Conservation (phyloP, 2,329 filamentous ascomycete genomes). For the Colletotrichum sansevieriae region DNA sequence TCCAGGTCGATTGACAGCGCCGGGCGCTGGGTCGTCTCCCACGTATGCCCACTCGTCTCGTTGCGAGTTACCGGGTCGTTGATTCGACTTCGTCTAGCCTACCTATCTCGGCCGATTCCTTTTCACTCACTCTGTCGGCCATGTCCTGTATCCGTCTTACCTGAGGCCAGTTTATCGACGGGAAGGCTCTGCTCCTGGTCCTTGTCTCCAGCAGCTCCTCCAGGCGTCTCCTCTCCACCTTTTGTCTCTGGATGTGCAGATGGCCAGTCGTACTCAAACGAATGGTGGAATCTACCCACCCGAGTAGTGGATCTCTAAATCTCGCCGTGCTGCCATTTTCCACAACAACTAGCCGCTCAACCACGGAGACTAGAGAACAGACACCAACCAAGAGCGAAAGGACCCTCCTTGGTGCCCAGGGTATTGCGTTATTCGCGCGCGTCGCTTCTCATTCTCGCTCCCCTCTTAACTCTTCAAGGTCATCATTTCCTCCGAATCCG, state of each 20-base stretch:
- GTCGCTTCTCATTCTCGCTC: slow-evolving; percentile 25
- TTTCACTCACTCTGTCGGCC: slow-evolving; percentile 3
- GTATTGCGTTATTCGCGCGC: slow-evolving; percentile 42
- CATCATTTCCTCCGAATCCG: slow-evolving; percentile 17
- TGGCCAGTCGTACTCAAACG: slow-evolving; percentile 39
- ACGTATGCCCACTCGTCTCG: background rate
- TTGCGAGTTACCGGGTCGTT: slow-evolving; percentile 20
- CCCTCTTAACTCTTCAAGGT: slow-evolving; percentile 30
- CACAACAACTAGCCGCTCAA: slow-evolving; percentile 41
- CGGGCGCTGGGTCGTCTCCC: background rate
- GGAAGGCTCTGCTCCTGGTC: slow-evolving; percentile 36
- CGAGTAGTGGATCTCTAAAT: slow-evolving; percentile 39
- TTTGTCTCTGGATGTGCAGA: slow-evolving; percentile 40
- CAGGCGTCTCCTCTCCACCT: slow-evolving; percentile 36
- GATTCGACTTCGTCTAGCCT: slow-evolving; percentile 28
- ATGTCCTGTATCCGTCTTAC: background rate
- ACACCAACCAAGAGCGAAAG: slow-evolving; percentile 38
- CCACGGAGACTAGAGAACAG: slow-evolving; percentile 37
- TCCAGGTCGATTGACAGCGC: slow-evolving; percentile 2
- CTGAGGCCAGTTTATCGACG: slow-evolving; percentile 10
- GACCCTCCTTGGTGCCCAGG: slow-evolving; percentile 36
- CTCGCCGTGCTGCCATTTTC: slow-evolving; percentile 41
- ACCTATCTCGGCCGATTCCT: slow-evolving; percentile 17
- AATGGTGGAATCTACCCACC: slow-evolving; percentile 41
- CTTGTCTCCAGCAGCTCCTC: slow-evolving; percentile 38